These are phyloP conservation scores for Suillus tomentosus DNA, from an alignment of 768 basidiomycete species.

Conservation along the genomic window DNA sequence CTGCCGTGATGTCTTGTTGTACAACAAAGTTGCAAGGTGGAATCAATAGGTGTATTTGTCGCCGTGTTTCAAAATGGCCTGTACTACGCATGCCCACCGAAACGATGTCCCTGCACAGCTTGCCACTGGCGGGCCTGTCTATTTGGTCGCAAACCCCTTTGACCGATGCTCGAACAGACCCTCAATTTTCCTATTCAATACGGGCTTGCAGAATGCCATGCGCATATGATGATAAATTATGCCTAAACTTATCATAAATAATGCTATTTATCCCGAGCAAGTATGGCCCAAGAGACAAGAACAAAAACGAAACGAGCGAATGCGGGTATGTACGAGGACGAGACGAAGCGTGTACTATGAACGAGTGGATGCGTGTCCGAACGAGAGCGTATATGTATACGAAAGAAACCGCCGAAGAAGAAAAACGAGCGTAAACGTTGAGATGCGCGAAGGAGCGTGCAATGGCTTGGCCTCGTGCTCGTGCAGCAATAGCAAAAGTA, in stretches of 20 bases:
- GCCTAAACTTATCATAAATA: slow-evolving; percentile 4
- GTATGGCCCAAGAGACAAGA: background rate
- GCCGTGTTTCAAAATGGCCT: background rate
- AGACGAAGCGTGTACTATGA: background rate
- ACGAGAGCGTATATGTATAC: background rate
- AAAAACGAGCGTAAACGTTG: background rate
- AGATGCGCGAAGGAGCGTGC: background rate
- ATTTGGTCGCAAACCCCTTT: background rate
- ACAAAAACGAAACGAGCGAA: background rate
- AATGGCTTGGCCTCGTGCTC: background rate
- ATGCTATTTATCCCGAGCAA: background rate
- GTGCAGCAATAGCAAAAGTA: background rate
- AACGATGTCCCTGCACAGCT: background rate
- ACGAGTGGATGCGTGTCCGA: background rate
- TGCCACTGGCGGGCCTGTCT: background rate
- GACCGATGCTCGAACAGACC: background rate
- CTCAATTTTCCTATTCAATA: background rate
- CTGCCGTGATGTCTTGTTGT: background rate
- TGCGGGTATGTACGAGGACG: background rate
- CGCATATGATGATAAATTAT: slow-evolving; percentile 3
- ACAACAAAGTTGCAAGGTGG: background rate
- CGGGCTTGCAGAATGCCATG: background rate
- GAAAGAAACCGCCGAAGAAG: background rate
- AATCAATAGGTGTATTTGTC: background rate
- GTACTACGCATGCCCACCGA: background rate